A percentile compares a stretch with the other conserved stretches of the same genome.
Evolutionary conservation across 306 rosid species (phyloP).

Genomic region (Cucumis melo): DNA sequence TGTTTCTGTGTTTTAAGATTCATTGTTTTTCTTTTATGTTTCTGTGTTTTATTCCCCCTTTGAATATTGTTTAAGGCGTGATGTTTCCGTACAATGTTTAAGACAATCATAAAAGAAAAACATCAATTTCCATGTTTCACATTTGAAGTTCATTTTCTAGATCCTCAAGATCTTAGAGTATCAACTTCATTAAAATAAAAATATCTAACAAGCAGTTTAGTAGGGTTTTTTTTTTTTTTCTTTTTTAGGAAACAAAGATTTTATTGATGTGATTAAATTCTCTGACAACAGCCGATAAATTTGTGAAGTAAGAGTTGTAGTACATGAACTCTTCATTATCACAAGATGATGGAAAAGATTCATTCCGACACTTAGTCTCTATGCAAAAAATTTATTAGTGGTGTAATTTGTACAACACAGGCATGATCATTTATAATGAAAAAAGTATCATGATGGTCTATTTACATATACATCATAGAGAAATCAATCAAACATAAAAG

Average conservation of each 20-base stretch:
- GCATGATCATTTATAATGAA: neutral
- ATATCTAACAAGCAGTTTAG: neutral
- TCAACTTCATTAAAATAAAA: neutral
- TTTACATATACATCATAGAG: neutral
- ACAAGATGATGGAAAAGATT: slow-evolving; percentile 32
- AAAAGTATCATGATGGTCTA: neutral
- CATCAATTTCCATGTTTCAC: neutral
- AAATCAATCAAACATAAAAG: neutral
- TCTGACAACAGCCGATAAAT: slow-evolving; percentile 50
- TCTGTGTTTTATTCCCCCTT: neutral
- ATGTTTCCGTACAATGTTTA: neutral
- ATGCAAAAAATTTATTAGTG: neutral
- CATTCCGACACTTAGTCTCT: slow-evolving; percentile 18
- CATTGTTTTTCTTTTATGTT: no score
- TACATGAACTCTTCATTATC: slow-evolving; percentile 38
- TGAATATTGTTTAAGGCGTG: neutral
- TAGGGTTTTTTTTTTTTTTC: neutral
- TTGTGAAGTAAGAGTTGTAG: slow-evolving; percentile 52
- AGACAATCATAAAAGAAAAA: neutral
- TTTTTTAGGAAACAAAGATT: no score
- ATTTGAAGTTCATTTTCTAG: neutral
- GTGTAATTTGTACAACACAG: neutral
- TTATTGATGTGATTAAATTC: slow-evolving; percentile 14
- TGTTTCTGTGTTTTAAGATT: no score
- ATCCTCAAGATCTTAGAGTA: neutral